Evolutionary conservation across 2,329 filamentous ascomycete genomes (phyloP).

Genomic region (Lasiodiplodia citricola): DNA sequence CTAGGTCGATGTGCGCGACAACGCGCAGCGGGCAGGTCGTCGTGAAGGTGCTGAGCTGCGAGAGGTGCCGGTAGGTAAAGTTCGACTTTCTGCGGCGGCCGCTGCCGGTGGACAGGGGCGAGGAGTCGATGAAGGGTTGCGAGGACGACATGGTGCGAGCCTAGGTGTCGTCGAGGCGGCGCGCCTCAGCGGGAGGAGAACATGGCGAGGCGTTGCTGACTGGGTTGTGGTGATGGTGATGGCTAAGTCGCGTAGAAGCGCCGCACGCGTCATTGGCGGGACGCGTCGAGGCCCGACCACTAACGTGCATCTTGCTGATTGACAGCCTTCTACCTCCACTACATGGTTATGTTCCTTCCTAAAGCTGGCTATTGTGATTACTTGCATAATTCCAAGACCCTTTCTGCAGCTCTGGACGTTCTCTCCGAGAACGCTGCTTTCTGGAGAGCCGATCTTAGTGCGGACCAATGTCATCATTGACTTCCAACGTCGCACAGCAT

Average conservation of each 20-base stretch:
- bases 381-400: not conserved
- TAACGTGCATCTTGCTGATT: not conserved
- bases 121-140: constrained; percentile 53
- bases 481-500: constrained; percentile 1
- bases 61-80: constrained; percentile 85
- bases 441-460: constrained; percentile 1
- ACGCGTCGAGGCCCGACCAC: constrained; percentile 1
- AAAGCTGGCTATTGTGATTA: not conserved
- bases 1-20: constrained; percentile 90
- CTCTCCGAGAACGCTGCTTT: not conserved
- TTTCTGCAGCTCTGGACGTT: not conserved
- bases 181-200: constrained; percentile 10
- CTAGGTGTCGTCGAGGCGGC: constrained; percentile 16
- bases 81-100: constrained; percentile 61
- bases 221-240: not conserved
- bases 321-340: not conserved
- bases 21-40: constrained; percentile 80
- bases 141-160: constrained; percentile 52
- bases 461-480: constrained; percentile 30
- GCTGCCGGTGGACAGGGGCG: constrained; percentile 48
- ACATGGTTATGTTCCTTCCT: not conserved
- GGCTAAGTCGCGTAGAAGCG: not conserved
- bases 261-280: constrained; percentile 19
- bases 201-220: constrained; percentile 5
- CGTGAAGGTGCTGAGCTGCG: constrained; percentile 73